phyloP scores from a whole-genome alignment of 2,329 filamentous ascomycete species.

The Metarhizium anisopliae region DNA sequence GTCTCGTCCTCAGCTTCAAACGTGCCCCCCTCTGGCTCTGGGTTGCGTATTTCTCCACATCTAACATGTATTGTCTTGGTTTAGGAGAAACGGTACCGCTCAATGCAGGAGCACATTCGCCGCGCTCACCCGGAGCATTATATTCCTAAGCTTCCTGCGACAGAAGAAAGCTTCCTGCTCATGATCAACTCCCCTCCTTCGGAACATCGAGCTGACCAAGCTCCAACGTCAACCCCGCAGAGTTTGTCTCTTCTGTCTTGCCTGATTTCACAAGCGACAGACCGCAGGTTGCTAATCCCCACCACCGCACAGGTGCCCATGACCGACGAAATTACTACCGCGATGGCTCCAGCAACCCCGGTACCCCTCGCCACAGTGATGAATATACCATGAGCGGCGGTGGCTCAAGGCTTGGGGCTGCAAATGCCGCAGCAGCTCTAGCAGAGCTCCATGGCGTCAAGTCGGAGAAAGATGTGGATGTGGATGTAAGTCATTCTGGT shows the following conservation, averaged over 20 bases:
- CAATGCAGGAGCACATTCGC: constrained; percentile 98
- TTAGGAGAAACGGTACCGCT: constrained; percentile 91
- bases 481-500: constrained; percentile 52
- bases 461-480: constrained; percentile 67
- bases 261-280: neutral
- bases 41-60: neutral
- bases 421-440: constrained; percentile 73
- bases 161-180: constrained; percentile 91
- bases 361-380: constrained; percentile 59
- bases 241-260: constrained; percentile 18
- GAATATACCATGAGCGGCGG: constrained; percentile 47
- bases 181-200: constrained; percentile 90
- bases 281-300: neutral
- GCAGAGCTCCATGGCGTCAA: constrained; percentile 75
- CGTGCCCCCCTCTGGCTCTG: neutral
- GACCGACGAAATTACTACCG: constrained; percentile 45
- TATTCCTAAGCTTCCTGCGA: constrained; percentile 94
- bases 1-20: neutral
- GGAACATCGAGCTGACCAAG: constrained; percentile 44
- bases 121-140: constrained; percentile 95
- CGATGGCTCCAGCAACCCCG: constrained; percentile 58
- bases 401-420: constrained; percentile 42
- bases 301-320: constrained; percentile 34
- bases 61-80: neutral
- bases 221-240: constrained; percentile 21